These are phyloP conservation scores for Kazachstania viticola DNA, from an alignment of 805 yeast species.

Conservation along the genomic window DNA sequence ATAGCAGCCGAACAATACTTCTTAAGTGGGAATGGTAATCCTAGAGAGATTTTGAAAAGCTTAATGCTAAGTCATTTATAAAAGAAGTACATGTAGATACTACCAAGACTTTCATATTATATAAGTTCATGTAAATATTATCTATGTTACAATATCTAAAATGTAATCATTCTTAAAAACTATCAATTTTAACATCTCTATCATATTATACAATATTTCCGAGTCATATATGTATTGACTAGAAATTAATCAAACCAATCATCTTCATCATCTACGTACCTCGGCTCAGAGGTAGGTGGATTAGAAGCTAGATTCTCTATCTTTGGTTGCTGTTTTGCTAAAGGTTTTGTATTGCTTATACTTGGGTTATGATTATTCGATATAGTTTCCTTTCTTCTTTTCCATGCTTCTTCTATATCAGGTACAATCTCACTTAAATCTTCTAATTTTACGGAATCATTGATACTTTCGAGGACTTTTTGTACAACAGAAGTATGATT, in stretches of 20 bases:
- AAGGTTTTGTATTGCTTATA: not conserved
- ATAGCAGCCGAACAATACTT: slow-evolving; percentile 40
- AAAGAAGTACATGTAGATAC: too few relatives aligned
- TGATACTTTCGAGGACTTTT: slow-evolving; percentile 72
- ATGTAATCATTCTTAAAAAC: too few relatives aligned
- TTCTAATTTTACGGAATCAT: slow-evolving; percentile 73
- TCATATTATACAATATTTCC: too few relatives aligned
- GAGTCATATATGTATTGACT: too few relatives aligned
- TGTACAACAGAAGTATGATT: slow-evolving; percentile 74
- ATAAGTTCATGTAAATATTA: too few relatives aligned
- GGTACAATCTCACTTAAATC: slow-evolving; percentile 53
- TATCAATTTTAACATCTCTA: too few relatives aligned
- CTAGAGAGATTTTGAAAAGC: slow-evolving; percentile 36
- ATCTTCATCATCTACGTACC: slow-evolving; percentile 25
- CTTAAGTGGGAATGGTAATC: slow-evolving; percentile 56
- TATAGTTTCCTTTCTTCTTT: slow-evolving; percentile 33
- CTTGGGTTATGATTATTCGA: not conserved
- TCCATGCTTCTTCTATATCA: slow-evolving; percentile 51
- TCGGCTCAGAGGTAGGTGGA: slow-evolving; percentile 11
- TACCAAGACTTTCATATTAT: too few relatives aligned
- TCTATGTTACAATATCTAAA: too few relatives aligned
- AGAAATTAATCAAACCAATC: slow-evolving; percentile 26
- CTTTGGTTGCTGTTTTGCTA: slow-evolving; percentile 1
- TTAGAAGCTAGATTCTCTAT: not conserved
- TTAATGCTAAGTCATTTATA: slow-evolving; percentile 13